Base-by-base conservation (phyloP, 2,329 filamentous ascomycete species). In the Fusarium burgessii region DNA sequence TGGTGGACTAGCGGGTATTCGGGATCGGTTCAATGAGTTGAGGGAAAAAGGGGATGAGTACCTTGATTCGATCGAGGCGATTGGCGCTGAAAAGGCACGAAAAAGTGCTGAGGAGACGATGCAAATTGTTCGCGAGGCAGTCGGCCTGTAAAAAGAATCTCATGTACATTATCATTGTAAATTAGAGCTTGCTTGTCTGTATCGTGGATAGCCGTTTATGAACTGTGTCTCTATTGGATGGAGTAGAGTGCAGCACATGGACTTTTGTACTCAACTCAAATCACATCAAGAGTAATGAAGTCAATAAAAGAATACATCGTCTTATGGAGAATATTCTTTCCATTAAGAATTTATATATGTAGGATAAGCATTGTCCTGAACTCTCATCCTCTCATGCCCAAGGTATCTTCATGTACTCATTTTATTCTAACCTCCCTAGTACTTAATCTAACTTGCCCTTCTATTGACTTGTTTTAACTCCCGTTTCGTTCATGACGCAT, bases 31-130 rank as follows among this genome's bases (percentile, higher is more conserved):
- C 75, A 68, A 84, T 6, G 81, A 85, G 54, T 77, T 91, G 8
- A 80, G 91, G 41, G 76, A 57, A 51, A 77, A 79, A 42, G 82
- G 84, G 23, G 83, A 87, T 23, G 84, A 78, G 35, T 86, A 86
- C 76, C 79, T 94, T 15, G 85, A 90, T 50, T 80, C 86, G 13
- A 82, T 93, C 14, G 88, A 88, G 46, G 83, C 80, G 7, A 78
- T 87, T 41, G 92, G 93, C 1, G 88, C 87, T 1, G 78, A 79
- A 41, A 89, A 85, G 77, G 93, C 93, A n/a, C 82, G 83, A 27
- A 77, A 82, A 52, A 93, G 85, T 72, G 92, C 93, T 0, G 81
- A 84, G 62, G 80, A 83, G 65, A 90, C 87, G 32, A 90, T 91
- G 88, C 77, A 78, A 36, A 71, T 83, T 40, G 86, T 90, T 10